Evolutionary conservation across 306 rosid species (phyloP), one percentile per base, ranked within the genome.

Genomic region (Corylus americana): DNA sequence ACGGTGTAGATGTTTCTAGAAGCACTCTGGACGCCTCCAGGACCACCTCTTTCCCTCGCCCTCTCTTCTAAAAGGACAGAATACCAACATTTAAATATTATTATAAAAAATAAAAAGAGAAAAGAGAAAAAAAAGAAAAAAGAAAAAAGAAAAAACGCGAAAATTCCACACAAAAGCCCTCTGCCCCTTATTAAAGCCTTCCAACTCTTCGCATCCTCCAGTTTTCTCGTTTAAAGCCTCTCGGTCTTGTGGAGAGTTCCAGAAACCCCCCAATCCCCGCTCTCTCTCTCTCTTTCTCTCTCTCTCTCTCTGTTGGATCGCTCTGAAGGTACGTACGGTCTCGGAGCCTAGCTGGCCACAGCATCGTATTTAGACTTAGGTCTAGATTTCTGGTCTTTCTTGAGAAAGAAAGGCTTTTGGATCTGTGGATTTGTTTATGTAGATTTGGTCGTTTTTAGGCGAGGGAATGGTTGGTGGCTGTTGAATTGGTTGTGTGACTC

Each of bases 211-310:
- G 0, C 5, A 13, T 55, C 42, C 47, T 10, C 47, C 11, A 20
- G 42, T 61, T 0, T 73, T 44, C 61, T 63, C 44, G 73, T 59
- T 25, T 14, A 78, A 71, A 37, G 48, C 27, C 71, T 18, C 18
- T 1, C 14, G 80, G 78, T 80, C 55, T 80, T 13, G 62, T 49
- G 79, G 86, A 90, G 84, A n/a, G 51, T 85, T 90, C 93, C 79
- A 82, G 86, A 86, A 73, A 77, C 79, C 70, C 20, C 70, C 27
- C 22, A 42, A 80, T 44, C 67, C 78, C 75, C 80, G 68, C 47
- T 8, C 49, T 20, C 12, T 9, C 0, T 49, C 50, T 17, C 25
- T 31, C 7, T 45, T 1, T 9, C 59, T 44, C 37, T 27, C 22
- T 53, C 77, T 48, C 39, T 55, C 25, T 45, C 59, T 66, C 9